Evolutionary conservation across 495 filamentous ascomycete species (phyloP), one percentile per base, ranked within the genome.

Genomic region (Penicillium chermesinum): DNA sequence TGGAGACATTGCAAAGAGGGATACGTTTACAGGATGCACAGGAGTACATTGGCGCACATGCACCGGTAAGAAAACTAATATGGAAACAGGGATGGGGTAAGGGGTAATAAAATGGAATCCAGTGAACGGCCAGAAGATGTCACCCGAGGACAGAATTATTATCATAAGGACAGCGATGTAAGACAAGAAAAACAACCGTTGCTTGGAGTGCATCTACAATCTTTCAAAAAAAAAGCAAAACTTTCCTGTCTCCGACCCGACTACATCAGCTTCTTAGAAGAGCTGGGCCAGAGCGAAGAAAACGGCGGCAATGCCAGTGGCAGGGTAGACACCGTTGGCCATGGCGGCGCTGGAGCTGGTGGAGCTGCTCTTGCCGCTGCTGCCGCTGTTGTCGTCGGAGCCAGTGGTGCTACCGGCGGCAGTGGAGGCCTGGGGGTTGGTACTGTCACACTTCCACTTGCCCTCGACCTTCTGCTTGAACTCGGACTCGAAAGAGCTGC

Each of bases 381-480:
- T 40, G 37, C 36, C 25, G 22, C 35, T 42, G 43, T 12, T 36
- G 46, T 67, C 69, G 56, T 70, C 69, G 53, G 65, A 69, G 46
- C 73, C 76, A n/a, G n/a, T n/a, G n/a, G 70, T 68, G 47, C 64
- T 63, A 58, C 50, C 59, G 44, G 41, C 51, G 54, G 51, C 19
- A 43, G 62, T 76, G 55, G 56, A 68, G 38, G 76, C 68, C 75
- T 64, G 48, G 62, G 27, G 22, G 45, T 40, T 72, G 43, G 55
- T 59, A 48, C 49, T 70, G 44, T 59, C 41, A 75, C 86, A 91
- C n/a, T 52, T 69, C 66, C 72, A 85, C 27, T 55, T 73, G 44
- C 87, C 87, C 57, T 80, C 74, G 56, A 71, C 73, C 55, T 56
- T 70, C 65, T 30, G 46, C 55, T 35, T 61, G 52, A 27, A 73